Evolutionary conservation across 2,329 filamentous ascomycete genomes (phyloP).

Genomic region (Microsporum canis): DNA sequence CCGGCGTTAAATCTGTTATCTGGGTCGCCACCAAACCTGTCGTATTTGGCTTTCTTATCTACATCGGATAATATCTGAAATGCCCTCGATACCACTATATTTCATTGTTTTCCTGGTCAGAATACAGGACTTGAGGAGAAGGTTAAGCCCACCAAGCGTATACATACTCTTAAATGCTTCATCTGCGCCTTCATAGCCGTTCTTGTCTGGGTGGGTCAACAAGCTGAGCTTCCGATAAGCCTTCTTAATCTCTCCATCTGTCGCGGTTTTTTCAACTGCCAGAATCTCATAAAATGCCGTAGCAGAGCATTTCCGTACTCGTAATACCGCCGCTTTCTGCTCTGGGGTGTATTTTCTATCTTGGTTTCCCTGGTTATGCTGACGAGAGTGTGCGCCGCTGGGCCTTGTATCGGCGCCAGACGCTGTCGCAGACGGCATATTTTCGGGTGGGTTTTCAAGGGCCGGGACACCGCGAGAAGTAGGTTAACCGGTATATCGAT

Average conservation of each 20-base stretch:
- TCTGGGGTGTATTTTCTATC: slow-evolving; percentile 64
- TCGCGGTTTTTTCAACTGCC: slow-evolving; percentile 54
- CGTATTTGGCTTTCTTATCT: slow-evolving; percentile 82
- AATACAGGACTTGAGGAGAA: not conserved
- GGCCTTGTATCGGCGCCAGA: slow-evolving; percentile 35
- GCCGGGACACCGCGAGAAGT: not conserved
- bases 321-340: slow-evolving; percentile 81
- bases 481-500: not conserved
- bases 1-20: slow-evolving; percentile 63
- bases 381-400: slow-evolving; percentile 35
- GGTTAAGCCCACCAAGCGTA: not conserved
- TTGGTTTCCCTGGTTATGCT: slow-evolving; percentile 42
- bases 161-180: slow-evolving; percentile 84
- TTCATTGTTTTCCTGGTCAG: not conserved
- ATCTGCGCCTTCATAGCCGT: slow-evolving; percentile 87
- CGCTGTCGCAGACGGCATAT: slow-evolving; percentile 35
- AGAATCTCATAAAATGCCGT: slow-evolving; percentile 97
- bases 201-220: slow-evolving; percentile 96
- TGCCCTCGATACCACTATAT: slow-evolving; percentile 69
- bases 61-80: slow-evolving; percentile 88
- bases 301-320: slow-evolving; percentile 70
- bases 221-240: slow-evolving; percentile 90
- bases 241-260: slow-evolving; percentile 87
- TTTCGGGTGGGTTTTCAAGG: not conserved
- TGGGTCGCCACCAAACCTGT: slow-evolving; percentile 82